Conservation (phyloP, 208 protist species). For the Trypanosoma scelopori region DNA sequence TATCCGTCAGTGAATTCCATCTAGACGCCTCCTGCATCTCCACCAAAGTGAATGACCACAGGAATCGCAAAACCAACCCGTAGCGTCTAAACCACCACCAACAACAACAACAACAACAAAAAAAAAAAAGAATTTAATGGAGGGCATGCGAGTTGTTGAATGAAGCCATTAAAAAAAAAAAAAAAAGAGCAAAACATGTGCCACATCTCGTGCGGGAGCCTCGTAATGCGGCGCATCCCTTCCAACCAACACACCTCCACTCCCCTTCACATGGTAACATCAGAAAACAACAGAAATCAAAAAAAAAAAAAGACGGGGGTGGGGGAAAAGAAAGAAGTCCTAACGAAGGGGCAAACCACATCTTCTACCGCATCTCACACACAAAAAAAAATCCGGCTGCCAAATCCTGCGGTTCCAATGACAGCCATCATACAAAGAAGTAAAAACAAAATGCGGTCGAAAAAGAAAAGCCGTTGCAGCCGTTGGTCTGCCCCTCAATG, state of each 20-base stretch:
- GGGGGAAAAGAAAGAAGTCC: too few relatives aligned
- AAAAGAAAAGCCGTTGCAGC: too few relatives aligned
- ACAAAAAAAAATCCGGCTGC: conserved; percentile 31
- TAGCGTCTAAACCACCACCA: background rate
- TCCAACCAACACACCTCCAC: too few relatives aligned
- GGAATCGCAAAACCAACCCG: background rate
- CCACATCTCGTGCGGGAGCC: too few relatives aligned
- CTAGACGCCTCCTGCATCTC: background rate
- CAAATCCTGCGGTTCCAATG: conserved; percentile 56
- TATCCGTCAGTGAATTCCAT: background rate
- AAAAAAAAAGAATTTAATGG: background rate
- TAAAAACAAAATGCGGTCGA: conserved; percentile 8
- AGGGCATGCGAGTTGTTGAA: too few relatives aligned
- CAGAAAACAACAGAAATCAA: background rate
- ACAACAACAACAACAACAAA: conserved; percentile 3
- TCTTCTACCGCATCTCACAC: background rate
- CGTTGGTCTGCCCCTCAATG: too few relatives aligned
- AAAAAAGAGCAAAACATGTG: too few relatives aligned
- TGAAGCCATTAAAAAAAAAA: too few relatives aligned
- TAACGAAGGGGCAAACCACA: background rate
- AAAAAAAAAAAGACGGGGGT: conserved; percentile 8
- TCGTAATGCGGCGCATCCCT: too few relatives aligned
- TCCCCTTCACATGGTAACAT: background rate
- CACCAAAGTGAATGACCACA: conserved; percentile 3
- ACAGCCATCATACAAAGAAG: conserved; percentile 37